phyloP scores from a whole-genome alignment of 192 early-diverging fungal species.

The Coemansia erecta region DNA sequence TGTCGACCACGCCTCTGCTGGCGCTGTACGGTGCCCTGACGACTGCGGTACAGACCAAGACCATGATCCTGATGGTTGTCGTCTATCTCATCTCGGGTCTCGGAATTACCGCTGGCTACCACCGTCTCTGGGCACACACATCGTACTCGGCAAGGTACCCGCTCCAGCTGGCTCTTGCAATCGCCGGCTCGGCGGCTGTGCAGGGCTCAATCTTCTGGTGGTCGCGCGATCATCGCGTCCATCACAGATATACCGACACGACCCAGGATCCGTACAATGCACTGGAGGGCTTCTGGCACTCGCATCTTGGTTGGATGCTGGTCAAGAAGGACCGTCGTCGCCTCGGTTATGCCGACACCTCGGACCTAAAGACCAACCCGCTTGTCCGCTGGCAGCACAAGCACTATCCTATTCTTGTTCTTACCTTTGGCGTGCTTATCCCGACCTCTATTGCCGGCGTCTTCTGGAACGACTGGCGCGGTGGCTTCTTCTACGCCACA shows the following conservation, averaged over 20 bases:
- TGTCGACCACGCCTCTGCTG: slow-evolving; percentile 71
- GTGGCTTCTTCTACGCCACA: slow-evolving; percentile 78
- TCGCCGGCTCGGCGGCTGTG: slow-evolving; percentile 69
- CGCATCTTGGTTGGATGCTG: slow-evolving; percentile 86
- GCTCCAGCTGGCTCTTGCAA: slow-evolving; percentile 60
- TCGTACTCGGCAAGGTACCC: slow-evolving; percentile 65
- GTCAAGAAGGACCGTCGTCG: slow-evolving; percentile 69
- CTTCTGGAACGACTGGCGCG: slow-evolving; percentile 78
- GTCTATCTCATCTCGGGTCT: slow-evolving; percentile 57
- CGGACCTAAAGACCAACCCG: slow-evolving; percentile 73
- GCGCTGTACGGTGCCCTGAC: slow-evolving; percentile 77
- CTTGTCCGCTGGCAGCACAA: slow-evolving; percentile 76
- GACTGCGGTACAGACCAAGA: slow-evolving; percentile 66
- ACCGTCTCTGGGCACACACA: slow-evolving; percentile 81
- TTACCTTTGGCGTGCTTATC: slow-evolving; percentile 72
- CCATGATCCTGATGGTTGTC: slow-evolving; percentile 63
- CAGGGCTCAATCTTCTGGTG: slow-evolving; percentile 87
- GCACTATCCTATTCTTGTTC: slow-evolving; percentile 68
- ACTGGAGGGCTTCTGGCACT: slow-evolving; percentile 75
- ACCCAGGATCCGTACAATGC: slow-evolving; percentile 81
- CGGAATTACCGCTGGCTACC: slow-evolving; percentile 64
- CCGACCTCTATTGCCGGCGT: slow-evolving; percentile 83
- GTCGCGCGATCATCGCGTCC: slow-evolving; percentile 81
- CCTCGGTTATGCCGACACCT: slow-evolving; percentile 77
- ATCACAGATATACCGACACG: slow-evolving; percentile 87